Conservation (phyloP, 768 basidiomycete genomes). For the Lactifluus piperatus region DNA sequence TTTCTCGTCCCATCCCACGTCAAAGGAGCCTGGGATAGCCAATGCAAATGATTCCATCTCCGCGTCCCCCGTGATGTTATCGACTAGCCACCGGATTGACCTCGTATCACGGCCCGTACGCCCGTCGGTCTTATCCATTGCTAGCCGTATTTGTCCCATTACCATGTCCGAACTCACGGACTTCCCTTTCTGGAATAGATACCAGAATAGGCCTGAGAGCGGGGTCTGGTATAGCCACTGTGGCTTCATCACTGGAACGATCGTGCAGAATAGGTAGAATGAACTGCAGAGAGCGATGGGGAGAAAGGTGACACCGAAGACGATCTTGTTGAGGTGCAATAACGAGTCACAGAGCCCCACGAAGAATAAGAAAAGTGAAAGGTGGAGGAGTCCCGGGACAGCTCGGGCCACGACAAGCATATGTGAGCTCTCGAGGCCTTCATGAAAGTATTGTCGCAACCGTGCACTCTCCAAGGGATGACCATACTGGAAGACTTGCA, state of each 20-base stretch:
- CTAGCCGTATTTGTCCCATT: neutral
- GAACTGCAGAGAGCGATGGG: slow-evolving; percentile 7
- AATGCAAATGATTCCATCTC: neutral
- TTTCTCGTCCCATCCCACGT: neutral
- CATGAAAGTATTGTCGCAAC: slow-evolving; percentile 31
- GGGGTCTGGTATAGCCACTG: slow-evolving; percentile 12
- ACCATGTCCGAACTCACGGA: neutral
- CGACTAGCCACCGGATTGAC: neutral
- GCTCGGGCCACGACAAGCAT: slow-evolving; percentile 35
- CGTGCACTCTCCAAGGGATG: slow-evolving; percentile 29
- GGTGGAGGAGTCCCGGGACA: slow-evolving; percentile 40
- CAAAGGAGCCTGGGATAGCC: slow-evolving; percentile 7
- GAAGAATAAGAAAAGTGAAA: slow-evolving; percentile 45
- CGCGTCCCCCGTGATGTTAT: neutral
- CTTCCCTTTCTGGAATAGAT: neutral
- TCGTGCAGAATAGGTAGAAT: slow-evolving; percentile 10
- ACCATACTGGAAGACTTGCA: slow-evolving; percentile 24
- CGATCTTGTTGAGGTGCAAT: slow-evolving; percentile 21
- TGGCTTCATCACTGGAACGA: neutral
- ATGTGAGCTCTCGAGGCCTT: slow-evolving; percentile 33
- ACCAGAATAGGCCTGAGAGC: slow-evolving; percentile 4
- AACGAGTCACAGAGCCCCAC: slow-evolving; percentile 39
- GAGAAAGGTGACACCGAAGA: slow-evolving; percentile 1
- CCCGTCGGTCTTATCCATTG: neutral
- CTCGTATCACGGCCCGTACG: neutral